Base-by-base conservation (phyloP, 208 protist species). In the Tritrichomonas foetus region DNA sequence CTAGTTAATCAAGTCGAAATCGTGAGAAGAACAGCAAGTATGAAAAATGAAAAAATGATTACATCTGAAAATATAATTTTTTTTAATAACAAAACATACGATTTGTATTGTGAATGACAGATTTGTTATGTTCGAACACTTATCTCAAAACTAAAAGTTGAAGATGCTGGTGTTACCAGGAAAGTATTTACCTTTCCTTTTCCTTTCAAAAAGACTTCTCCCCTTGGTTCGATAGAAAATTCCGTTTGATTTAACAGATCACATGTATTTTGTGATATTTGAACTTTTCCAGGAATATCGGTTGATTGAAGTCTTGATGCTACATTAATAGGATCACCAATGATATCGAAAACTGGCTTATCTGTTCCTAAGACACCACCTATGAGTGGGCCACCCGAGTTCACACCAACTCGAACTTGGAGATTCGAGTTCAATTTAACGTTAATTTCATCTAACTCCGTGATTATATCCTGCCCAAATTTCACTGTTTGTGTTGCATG, bases 231-330 rank as follows among this genome's bases (percentile, higher is more conserved):
- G 5, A 82, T 30, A 41, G 47, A 50, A 36, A 47, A 82, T 33
- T 82, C 50, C 74, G 50, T 82, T 1, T 3, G 22, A 20, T 1
- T 50, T 25, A 82, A n/a, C 8, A 82, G 41, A 8, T 82, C 22
- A 20, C 22, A 82, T 1, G 41, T 50, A 33, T 82, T 36, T 30
- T 82, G 13, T 49, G 74, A 82, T 8, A 82, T 82, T 50, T 82
- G 74, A 1, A 82, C 74, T 50, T 33, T 82, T 49, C 74, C 74
- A 50, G 74, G 74, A 20, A 82, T 82, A 82, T 82, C 74, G 74
- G 50, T 50, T n/a, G n/a, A n/a, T n/a, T n/a, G n/a, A n/a, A n/a
- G n/a, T n/a, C n/a, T n/a, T n/a, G n/a, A n/a, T n/a, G n/a, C n/a
- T n/a, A n/a, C n/a, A n/a, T n/a, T n/a, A n/a, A n/a, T n/a, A n/a